A percentile compares a stretch with the other conserved stretches of the same genome.
Evolutionary conservation across 345 rosid species (phyloP).

Genomic region (Salix suchowensis): DNA sequence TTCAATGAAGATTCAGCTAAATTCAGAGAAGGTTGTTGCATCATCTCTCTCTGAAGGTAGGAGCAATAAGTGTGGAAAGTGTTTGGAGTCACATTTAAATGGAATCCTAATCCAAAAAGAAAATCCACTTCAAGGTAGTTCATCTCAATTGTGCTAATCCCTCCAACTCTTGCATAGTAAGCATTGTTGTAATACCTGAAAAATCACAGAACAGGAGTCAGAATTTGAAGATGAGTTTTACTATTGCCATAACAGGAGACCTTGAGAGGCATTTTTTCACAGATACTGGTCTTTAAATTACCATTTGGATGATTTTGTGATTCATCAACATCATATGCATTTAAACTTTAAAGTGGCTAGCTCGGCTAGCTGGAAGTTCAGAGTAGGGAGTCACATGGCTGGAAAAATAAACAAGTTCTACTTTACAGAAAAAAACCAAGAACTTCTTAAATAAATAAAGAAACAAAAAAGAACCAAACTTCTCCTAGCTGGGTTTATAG

Average conservation of each 20-base stretch:
- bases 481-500: not conserved
- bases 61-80: slow-evolving; percentile 64
- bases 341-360: not conserved
- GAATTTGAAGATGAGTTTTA: not conserved
- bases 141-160: slow-evolving; percentile 81
- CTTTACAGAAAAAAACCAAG: not conserved
- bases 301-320: not conserved
- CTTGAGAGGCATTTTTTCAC: not conserved
- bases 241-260: not conserved
- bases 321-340: not conserved
- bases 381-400: not conserved
- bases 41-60: slow-evolving; percentile 64
- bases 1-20: slow-evolving; percentile 24
- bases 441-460: not conserved
- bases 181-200: slow-evolving; percentile 81
- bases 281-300: not conserved
- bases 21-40: slow-evolving; percentile 39
- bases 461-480: not conserved
- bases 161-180: slow-evolving; percentile 89
- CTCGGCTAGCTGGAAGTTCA: not conserved
- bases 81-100: slow-evolving; percentile 72
- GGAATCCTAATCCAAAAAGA: slow-evolving; percentile 73
- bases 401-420: not conserved
- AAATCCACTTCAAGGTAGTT: slow-evolving; percentile 82
- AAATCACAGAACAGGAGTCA: not conserved